Percentiles rank a stretch among this genome's conserved stretches.
Evolutionary conservation across 2,329 filamentous ascomycete genomes (phyloP).

Genomic region (Sporothrix sp.): DNA sequence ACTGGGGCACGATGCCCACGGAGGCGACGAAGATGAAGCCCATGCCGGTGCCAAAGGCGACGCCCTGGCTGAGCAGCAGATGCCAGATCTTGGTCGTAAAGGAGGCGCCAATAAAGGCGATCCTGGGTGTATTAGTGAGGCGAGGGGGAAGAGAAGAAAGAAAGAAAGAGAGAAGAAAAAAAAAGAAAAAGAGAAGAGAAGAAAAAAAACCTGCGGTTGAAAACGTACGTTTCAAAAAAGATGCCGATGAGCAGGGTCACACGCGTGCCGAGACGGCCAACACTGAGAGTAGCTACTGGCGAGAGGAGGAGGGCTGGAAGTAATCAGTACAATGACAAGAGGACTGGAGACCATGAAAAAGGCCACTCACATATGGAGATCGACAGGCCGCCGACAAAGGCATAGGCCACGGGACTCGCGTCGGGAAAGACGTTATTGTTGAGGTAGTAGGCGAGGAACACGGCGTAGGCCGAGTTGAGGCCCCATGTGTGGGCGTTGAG

Average conservation of each 20-base stretch:
- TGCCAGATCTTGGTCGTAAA: slow-evolving; percentile 65
- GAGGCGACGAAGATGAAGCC: slow-evolving; percentile 64
- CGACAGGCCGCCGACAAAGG: slow-evolving; percentile 66
- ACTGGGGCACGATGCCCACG: slow-evolving; percentile 60
- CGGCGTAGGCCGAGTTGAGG: slow-evolving; percentile 54
- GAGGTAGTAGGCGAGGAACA: slow-evolving; percentile 49
- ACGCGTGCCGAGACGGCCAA: slow-evolving; percentile 53
- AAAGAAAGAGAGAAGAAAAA: background rate
- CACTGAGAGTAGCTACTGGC: slow-evolving; percentile 54
- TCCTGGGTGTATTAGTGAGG: slow-evolving; percentile 20
- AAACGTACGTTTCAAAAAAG: slow-evolving; percentile 45
- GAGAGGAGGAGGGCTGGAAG: slow-evolving; percentile 52
- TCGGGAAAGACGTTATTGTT: slow-evolving; percentile 51
- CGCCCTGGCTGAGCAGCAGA: slow-evolving; percentile 62
- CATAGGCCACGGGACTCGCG: slow-evolving; percentile 56
- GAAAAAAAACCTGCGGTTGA: too few species aligned
- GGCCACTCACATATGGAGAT: slow-evolving; percentile 37
- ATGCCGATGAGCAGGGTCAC: slow-evolving; percentile 55
- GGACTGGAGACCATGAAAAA: slow-evolving; percentile 20
- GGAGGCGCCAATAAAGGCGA: slow-evolving; percentile 58
- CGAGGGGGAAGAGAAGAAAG: too few species aligned
- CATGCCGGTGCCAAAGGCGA: slow-evolving; percentile 70
- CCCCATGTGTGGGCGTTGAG: slow-evolving; percentile 68
- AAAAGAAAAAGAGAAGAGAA: background rate
- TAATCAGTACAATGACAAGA: slow-evolving; percentile 10